A percentile compares a stretch with the other conserved stretches of the same genome.
Conservation (phyloP, 2,329 filamentous ascomycete species). For the Pseudocercospora eumusae region DNA sequence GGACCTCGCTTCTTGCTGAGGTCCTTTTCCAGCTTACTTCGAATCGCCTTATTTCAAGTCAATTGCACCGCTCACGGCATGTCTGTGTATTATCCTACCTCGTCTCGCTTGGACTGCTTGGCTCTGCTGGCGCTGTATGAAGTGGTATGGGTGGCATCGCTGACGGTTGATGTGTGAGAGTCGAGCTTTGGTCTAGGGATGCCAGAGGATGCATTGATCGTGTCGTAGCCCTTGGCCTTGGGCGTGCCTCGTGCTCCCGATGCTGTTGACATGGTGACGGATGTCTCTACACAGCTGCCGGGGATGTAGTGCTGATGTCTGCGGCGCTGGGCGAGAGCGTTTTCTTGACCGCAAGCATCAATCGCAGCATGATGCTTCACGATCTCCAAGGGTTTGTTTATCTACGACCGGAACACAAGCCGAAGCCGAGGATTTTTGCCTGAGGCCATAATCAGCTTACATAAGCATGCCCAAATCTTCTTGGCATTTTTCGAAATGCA, state of each 20-base stretch:
- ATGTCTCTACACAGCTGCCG: not conserved
- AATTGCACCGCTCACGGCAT: constrained; percentile 6
- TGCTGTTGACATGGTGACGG: constrained; percentile 57
- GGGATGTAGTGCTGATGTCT: not conserved
- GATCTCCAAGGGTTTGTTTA: not conserved
- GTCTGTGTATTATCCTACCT: constrained; percentile 60
- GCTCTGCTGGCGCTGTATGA: constrained; percentile 89
- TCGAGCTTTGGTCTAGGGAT: constrained; percentile 73
- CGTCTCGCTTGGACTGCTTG: constrained; percentile 96
- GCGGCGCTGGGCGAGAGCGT: not conserved
- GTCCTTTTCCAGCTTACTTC: constrained; percentile 93
- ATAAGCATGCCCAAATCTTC: not conserved
- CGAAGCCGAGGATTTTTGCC: not conserved
- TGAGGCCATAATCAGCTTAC: too few relatives aligned
- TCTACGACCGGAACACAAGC: not conserved
- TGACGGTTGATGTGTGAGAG: constrained; percentile 35
- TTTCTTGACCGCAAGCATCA: not conserved
- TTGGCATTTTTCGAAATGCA: not conserved
- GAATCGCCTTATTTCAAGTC: constrained; percentile 70
- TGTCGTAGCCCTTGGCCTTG: constrained; percentile 57
- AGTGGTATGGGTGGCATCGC: constrained; percentile 58
- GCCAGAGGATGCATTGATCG: constrained; percentile 60
- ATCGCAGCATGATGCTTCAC: not conserved
- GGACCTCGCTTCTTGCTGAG: constrained; percentile 95
- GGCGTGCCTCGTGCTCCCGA: constrained; percentile 72